These are phyloP conservation scores for Rhizoctonia solani DNA, from an alignment of 1,284 basidiomycete genomes.

Conservation along the genomic window DNA sequence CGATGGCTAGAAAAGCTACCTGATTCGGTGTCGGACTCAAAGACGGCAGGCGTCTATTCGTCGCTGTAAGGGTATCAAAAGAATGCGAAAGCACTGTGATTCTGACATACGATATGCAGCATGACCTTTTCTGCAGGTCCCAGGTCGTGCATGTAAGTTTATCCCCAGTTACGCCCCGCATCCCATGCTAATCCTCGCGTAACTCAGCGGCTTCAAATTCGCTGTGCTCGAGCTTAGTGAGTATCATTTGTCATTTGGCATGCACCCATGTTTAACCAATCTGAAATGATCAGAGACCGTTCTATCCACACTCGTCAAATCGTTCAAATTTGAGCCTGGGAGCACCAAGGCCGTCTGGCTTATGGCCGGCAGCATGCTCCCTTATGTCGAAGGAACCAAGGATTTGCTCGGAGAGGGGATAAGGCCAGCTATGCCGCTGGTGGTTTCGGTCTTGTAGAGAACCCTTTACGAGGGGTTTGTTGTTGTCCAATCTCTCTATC, in stretches of 20 bases:
- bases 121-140: slow-evolving; percentile 12
- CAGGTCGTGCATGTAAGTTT: background rate
- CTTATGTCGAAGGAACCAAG: background rate
- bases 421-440: background rate
- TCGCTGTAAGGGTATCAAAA: background rate
- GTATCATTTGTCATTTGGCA: background rate
- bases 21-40: background rate
- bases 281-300: background rate
- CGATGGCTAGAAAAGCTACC: background rate
- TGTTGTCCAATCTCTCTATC: too few species aligned
- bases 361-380: background rate
- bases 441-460: background rate
- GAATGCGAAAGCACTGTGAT: background rate
- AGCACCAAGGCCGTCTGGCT: background rate
- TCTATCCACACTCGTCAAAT: background rate
- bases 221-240: slow-evolving; percentile 10
- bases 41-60: background rate
- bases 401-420: background rate
- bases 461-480: too few species aligned
- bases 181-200: too few species aligned
- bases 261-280: background rate
- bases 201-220: slow-evolving; percentile 5
- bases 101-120: background rate
- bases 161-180: background rate
- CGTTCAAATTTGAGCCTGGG: slow-evolving; percentile 10